Evolutionary conservation across 768 basidiomycete species (phyloP).

Genomic region (Pleurotus tuoliensis): DNA sequence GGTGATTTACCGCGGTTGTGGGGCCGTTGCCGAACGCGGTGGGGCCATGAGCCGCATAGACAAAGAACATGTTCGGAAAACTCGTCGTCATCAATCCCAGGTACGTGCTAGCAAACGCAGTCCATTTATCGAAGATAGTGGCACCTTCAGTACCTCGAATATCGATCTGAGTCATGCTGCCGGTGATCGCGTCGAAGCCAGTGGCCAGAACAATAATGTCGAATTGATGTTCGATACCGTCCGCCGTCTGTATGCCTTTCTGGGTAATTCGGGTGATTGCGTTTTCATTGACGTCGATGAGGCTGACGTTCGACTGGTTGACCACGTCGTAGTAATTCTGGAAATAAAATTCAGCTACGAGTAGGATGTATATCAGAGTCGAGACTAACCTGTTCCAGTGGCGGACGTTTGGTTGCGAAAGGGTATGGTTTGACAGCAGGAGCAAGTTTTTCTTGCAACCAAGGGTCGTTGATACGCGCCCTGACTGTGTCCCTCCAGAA

Average conservation of each 20-base stretch:
- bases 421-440: slow-evolving; percentile 10
- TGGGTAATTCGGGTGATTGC: slow-evolving; percentile 17
- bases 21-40: slow-evolving; percentile 23
- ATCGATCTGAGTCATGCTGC: slow-evolving; percentile 18
- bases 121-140: slow-evolving; percentile 19
- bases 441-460: slow-evolving; percentile 10
- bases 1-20: slow-evolving; percentile 17
- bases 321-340: slow-evolving; percentile 20
- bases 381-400: slow-evolving; percentile 4
- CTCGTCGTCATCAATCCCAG: slow-evolving; percentile 17
- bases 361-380: no score
- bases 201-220: slow-evolving; percentile 21
- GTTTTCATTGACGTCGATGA: slow-evolving; percentile 18
- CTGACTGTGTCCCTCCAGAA: slow-evolving; percentile 14
- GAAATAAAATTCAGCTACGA: not conserved
- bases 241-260: slow-evolving; percentile 16
- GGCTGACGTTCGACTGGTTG: slow-evolving; percentile 20
- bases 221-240: slow-evolving; percentile 16
- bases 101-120: slow-evolving; percentile 16
- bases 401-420: slow-evolving; percentile 10
- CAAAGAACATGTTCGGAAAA: slow-evolving; percentile 24
- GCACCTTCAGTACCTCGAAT: slow-evolving; percentile 17
- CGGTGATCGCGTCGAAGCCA: slow-evolving; percentile 22
- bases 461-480: slow-evolving; percentile 9
- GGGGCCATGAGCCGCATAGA: slow-evolving; percentile 21